Evolutionary conservation across 768 basidiomycete genomes (phyloP).

Genomic region (Boletus reticulatus): DNA sequence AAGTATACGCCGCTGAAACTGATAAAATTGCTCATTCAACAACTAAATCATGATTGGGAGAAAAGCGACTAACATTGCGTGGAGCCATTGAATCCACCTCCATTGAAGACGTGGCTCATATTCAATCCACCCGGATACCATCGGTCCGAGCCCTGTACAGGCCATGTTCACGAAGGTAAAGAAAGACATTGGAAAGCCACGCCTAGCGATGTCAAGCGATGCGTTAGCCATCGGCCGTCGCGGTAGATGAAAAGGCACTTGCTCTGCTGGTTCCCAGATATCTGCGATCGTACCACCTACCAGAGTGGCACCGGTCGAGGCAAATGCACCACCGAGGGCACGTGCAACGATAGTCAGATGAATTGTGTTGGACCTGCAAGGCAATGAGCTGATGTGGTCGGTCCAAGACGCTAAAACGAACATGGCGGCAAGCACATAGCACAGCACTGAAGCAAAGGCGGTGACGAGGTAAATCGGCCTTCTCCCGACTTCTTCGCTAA

Average conservation of each 20-base stretch:
- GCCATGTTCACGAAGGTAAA: conserved; percentile 62
- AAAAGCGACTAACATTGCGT: conserved; percentile 51
- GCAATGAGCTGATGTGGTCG: neutral
- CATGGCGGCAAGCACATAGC: conserved; percentile 36
- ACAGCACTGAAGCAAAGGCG: conserved; percentile 42
- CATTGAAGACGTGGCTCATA: conserved; percentile 56
- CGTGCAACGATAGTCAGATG: conserved; percentile 59
- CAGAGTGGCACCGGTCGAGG: conserved; percentile 65
- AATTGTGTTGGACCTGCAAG: conserved; percentile 40
- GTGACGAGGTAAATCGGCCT: conserved; percentile 56
- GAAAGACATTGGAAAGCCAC: conserved; percentile 71
- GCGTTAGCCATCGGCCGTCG: neutral
- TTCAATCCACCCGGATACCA: conserved; percentile 66
- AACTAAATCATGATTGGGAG: neutral
- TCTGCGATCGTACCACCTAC: conserved; percentile 71
- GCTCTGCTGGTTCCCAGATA: conserved; percentile 63
- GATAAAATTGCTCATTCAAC: neutral
- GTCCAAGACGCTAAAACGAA: conserved; percentile 3
- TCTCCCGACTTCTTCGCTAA: conserved; percentile 70
- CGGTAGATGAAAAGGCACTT: conserved; percentile 16
- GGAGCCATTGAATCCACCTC: conserved; percentile 85
- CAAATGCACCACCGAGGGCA: conserved; percentile 61
- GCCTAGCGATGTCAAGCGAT: conserved; percentile 36
- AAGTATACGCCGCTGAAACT: conserved; percentile 55
- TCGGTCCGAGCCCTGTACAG: conserved; percentile 63